Conservation (phyloP, 352 stramenopile genomes). For the Detonula confervacea region DNA sequence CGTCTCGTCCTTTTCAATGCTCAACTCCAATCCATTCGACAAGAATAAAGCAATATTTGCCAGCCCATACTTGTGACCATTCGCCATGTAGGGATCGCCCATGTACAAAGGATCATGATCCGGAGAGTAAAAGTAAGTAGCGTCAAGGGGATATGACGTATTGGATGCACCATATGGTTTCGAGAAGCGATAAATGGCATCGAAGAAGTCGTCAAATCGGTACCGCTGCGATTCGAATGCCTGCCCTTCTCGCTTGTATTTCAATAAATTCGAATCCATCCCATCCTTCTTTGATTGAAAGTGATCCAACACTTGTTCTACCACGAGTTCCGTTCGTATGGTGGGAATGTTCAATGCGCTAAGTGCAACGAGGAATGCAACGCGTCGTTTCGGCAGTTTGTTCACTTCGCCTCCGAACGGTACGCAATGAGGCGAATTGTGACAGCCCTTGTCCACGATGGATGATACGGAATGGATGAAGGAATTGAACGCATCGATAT, state of each 20-base stretch:
- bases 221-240: slow-evolving; percentile 37
- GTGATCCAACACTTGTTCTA: slow-evolving; percentile 35
- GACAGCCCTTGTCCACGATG: slow-evolving; percentile 41
- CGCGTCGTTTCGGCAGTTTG: slow-evolving; percentile 28
- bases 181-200: slow-evolving; percentile 24
- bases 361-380: slow-evolving; percentile 31
- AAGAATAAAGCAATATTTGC: slow-evolving; percentile 54
- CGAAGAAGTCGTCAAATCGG: slow-evolving; percentile 45
- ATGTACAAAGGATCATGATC: slow-evolving; percentile 49
- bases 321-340: slow-evolving; percentile 15
- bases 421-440: slow-evolving; percentile 24
- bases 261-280: slow-evolving; percentile 40
- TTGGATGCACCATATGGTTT: slow-evolving; percentile 7
- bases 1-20: slow-evolving; percentile 51
- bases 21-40: slow-evolving; percentile 46
- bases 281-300: slow-evolving; percentile 28
- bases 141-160: not conserved
- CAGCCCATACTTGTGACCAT: slow-evolving; percentile 56
- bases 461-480: slow-evolving; percentile 49
- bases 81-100: slow-evolving; percentile 40
- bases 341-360: slow-evolving; percentile 36
- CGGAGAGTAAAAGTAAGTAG: slow-evolving; percentile 19
- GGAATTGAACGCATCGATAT: slow-evolving; percentile 9
- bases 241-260: slow-evolving; percentile 22
- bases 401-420: slow-evolving; percentile 22